Evolutionary conservation across 108 stramenopile species (phyloP).

Genomic region (Cylindrotheca closterium): DNA sequence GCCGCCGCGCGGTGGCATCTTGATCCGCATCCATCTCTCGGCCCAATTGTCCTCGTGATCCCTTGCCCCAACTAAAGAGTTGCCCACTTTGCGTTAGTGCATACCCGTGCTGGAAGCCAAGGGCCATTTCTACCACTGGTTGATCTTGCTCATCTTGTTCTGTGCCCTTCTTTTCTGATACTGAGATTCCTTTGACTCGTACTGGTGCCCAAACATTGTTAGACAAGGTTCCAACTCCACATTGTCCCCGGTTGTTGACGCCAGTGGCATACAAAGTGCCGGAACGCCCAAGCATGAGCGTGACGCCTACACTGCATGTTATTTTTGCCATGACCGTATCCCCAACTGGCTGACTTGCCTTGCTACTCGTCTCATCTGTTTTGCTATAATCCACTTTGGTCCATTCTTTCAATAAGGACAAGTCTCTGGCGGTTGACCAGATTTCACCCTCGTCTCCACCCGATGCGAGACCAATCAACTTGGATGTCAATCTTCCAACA

Average conservation of each 20-base stretch:
- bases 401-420: slow-evolving; percentile 31
- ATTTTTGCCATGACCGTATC: slow-evolving; percentile 23
- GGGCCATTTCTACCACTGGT: slow-evolving; percentile 67
- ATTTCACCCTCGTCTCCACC: slow-evolving; percentile 22
- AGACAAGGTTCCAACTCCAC: slow-evolving; percentile 55
- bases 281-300: slow-evolving; percentile 60
- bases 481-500: slow-evolving; percentile 25
- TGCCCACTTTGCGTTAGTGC: slow-evolving; percentile 71
- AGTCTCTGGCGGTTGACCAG: slow-evolving; percentile 27
- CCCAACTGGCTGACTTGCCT: slow-evolving; percentile 1
- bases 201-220: slow-evolving; percentile 79
- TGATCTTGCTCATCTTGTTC: slow-evolving; percentile 40
- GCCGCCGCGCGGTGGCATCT: slow-evolving; percentile 28
- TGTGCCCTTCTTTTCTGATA: slow-evolving; percentile 1
- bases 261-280: slow-evolving; percentile 66
- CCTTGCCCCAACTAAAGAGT: slow-evolving; percentile 88
- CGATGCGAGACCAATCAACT: slow-evolving; percentile 29
- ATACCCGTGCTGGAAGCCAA: slow-evolving; percentile 89
- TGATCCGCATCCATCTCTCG: slow-evolving; percentile 33
- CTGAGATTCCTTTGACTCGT: slow-evolving; percentile 40
- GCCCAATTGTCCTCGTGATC: slow-evolving; percentile 83
- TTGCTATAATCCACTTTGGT: slow-evolving; percentile 25
- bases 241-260: slow-evolving; percentile 80
- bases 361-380: background rate
- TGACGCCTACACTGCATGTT: slow-evolving; percentile 57